These are phyloP conservation scores for Phytophthora uliginosa DNA, from an alignment of 352 stramenopile genomes.

Conservation along the genomic window DNA sequence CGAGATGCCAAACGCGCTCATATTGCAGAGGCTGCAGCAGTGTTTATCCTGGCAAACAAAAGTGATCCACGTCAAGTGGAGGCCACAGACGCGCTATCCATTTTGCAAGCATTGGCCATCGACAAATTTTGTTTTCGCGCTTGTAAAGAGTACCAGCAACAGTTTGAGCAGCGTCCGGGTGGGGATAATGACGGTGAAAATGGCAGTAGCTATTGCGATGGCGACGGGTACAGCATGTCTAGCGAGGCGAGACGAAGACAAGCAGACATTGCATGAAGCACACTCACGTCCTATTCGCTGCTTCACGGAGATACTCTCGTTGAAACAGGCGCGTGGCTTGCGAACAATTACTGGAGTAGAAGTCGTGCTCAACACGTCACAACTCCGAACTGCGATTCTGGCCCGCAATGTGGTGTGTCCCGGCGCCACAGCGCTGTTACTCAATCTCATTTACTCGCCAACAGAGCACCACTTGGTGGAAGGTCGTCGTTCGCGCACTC, in stretches of 20 bases:
- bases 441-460: conserved; percentile 69
- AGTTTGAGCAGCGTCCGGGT: neutral
- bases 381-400: conserved; percentile 57
- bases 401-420: conserved; percentile 63
- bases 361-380: conserved; percentile 58
- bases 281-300: conserved; percentile 36
- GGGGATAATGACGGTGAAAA: neutral
- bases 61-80: conserved; percentile 40
- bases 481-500: conserved; percentile 47
- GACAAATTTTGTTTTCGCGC: conserved; percentile 62
- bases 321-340: conserved; percentile 49
- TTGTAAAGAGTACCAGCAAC: conserved; percentile 22
- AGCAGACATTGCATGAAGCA: neutral
- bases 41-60: conserved; percentile 72
- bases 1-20: conserved; percentile 59
- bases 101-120: conserved; percentile 64
- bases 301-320: conserved; percentile 66
- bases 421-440: conserved; percentile 56
- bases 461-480: conserved; percentile 47
- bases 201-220: neutral
- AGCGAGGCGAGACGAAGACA: neutral
- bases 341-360: conserved; percentile 67
- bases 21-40: conserved; percentile 53
- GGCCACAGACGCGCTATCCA: conserved; percentile 56
- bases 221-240: neutral